A percentile compares a stretch with the other conserved stretches of the same genome.
phyloP scores from a whole-genome alignment of 1,284 basidiomycete genomes.

The Fomes fomentarius region DNA sequence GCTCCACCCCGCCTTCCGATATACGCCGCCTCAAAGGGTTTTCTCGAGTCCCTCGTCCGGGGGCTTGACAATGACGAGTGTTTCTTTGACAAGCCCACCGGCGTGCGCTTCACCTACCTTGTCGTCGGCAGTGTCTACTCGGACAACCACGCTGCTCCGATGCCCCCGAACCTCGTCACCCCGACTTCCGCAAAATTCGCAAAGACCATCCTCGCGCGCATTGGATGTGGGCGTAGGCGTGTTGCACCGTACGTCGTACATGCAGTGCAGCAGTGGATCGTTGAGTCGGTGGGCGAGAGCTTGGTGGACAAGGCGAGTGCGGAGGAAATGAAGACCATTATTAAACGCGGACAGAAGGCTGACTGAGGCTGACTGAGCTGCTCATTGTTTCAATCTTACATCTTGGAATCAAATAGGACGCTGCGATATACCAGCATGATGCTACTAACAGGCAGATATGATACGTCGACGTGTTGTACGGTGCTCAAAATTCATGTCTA shows the following conservation, averaged over 20 bases:
- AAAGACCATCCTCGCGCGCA: slow-evolving; percentile 18
- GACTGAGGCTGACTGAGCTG: no score
- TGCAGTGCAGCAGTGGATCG: slow-evolving; percentile 15
- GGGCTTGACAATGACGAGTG: slow-evolving; percentile 32
- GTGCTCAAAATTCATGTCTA: no score
- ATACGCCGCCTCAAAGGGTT: slow-evolving; percentile 31
- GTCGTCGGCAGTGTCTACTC: slow-evolving; percentile 28
- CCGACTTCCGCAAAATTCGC: slow-evolving; percentile 26
- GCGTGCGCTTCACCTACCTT: slow-evolving; percentile 30
- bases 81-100: slow-evolving; percentile 23
- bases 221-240: slow-evolving; percentile 24
- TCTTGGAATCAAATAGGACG: no score
- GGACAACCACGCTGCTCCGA: slow-evolving; percentile 13
- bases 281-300: slow-evolving; percentile 14
- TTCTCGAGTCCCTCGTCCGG: slow-evolving; percentile 28
- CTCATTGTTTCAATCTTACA: no score
- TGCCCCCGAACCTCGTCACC: slow-evolving; percentile 9
- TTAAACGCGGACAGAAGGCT: slow-evolving; percentile 4
- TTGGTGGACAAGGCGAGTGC: slow-evolving; percentile 15
- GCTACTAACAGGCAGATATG: no score
- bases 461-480: no score
- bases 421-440: no score
- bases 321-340: slow-evolving; percentile 18
- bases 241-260: slow-evolving; percentile 26
- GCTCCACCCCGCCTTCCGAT: slow-evolving; percentile 26